These are phyloP conservation scores for Roridomyces roridus DNA, from an alignment of 768 basidiomycete genomes.

Conservation along the genomic window DNA sequence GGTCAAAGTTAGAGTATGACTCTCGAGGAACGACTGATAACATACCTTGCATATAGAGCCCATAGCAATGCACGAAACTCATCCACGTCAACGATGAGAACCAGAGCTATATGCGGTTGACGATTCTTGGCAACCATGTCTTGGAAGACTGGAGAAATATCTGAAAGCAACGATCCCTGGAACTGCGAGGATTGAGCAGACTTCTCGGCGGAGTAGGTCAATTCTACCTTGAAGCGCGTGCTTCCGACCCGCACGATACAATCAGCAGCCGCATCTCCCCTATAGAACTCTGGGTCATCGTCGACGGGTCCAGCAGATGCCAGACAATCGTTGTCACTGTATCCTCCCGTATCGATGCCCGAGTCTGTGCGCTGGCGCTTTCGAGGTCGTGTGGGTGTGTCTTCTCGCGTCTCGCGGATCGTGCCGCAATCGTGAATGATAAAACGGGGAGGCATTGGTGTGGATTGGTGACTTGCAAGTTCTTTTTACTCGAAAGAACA, in stretches of 20 bases:
- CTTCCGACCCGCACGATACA: constrained; percentile 50
- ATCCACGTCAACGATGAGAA: neutral
- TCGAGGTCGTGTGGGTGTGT: constrained; percentile 20
- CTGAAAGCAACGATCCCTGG: constrained; percentile 13
- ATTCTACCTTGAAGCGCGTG: constrained; percentile 55
- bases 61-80: constrained; percentile 52
- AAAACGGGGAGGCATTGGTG: constrained; percentile 29
- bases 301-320: constrained; percentile 15
- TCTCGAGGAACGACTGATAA: constrained; percentile 12
- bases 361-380: constrained; percentile 37
- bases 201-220: neutral
- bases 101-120: neutral
- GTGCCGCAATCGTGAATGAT: constrained; percentile 41
- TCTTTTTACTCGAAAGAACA: constrained; percentile 21
- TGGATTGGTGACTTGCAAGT: neutral
- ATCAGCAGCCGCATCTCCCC: constrained; percentile 40
- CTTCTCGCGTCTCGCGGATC: constrained; percentile 37
- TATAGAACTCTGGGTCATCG: constrained; percentile 47
- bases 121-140: constrained; percentile 1
- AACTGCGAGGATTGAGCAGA: neutral
- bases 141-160: constrained; percentile 14
- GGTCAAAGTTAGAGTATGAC: neutral
- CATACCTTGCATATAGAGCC: constrained; percentile 59
- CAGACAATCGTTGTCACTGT: constrained; percentile 5
- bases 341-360: constrained; percentile 28